Base-by-base conservation (phyloP, 2,329 filamentous ascomycete genomes). In the Ciborinia camelliae region DNA sequence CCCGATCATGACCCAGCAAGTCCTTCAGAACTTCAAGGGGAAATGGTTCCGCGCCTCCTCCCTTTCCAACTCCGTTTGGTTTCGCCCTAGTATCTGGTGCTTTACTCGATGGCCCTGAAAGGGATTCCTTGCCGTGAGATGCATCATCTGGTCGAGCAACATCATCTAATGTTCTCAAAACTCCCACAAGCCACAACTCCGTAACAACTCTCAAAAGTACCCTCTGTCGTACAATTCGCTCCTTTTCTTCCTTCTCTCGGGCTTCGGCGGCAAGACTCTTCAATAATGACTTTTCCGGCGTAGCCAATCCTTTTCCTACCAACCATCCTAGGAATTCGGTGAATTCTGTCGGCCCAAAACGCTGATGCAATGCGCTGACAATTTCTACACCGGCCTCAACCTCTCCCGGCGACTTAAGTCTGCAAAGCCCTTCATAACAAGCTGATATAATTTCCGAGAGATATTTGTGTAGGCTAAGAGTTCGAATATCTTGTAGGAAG, bases 21-120 rank as follows among this genome's bases (percentile, higher is more conserved):
- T 99, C 96, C 79, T 99, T 99, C 48, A 99, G 81, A n/a, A 98
- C 94, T 76, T 99, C 95, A 26, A 99, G 81, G 4, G 96, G 96
- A 71, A 99, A 98, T 0, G 95, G 95, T 69, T 99, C 95, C 2
- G 91, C 85, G 66, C 90, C 87, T 48, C 84, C 86, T 35, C 84
- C 83, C 69, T 86, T 86, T 66, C 86, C 85, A 61, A 79, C 77
- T 30, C 82, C 81, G 47, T 78, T 75, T 12, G 81, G 73, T 66
- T 85, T 84, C 71, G 79, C 81, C 80, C 82, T 90, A 67, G 79
- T 77, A 71, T 84, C 86, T 54, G 80, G 84, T 8, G 82, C 79
- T 76, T 93, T 96, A 43, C 84, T 80, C 48, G 85, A 80, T 2
- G 81, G 81, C 37, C 66, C 68, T 28, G 71, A 69, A 23, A 75